Evolutionary conservation across 192 early-diverging fungal genomes (phyloP).

Genomic region (Backusella psychrophila): DNA sequence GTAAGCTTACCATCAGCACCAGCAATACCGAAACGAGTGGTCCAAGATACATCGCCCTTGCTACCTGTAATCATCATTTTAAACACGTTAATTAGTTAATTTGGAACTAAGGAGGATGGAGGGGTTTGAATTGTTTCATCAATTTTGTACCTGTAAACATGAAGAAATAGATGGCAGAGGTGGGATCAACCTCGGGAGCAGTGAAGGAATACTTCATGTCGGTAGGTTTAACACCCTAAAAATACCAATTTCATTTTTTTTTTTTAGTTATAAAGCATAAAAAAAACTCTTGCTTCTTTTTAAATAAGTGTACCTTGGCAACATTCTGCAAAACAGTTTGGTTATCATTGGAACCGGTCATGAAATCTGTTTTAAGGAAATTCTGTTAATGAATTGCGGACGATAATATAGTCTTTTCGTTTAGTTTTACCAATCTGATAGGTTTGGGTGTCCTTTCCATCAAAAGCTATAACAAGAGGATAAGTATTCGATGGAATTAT

Average conservation of each 20-base stretch:
- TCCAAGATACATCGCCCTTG: conserved; percentile 26
- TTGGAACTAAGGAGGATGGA: background rate
- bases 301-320: conserved; percentile 23
- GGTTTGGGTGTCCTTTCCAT: background rate
- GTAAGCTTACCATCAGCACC: conserved; percentile 18
- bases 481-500: background rate
- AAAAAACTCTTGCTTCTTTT: background rate
- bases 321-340: conserved; percentile 27
- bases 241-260: background rate
- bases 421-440: conserved; percentile 8
- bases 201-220: conserved; percentile 16
- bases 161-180: conserved; percentile 38
- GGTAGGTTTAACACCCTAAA: conserved; percentile 19
- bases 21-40: conserved; percentile 39
- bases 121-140: background rate
- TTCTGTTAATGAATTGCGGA: background rate
- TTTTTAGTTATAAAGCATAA: background rate
- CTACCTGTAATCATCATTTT: background rate
- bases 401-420: background rate
- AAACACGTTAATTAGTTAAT: background rate
- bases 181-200: conserved; percentile 25
- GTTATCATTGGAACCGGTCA: conserved; percentile 38
- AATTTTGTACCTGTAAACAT: conserved; percentile 35
- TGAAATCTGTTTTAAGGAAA: conserved; percentile 30
- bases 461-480: background rate